Base-by-base conservation (phyloP, 2,329 filamentous ascomycete genomes). In the Hypoxylon sp. region DNA sequence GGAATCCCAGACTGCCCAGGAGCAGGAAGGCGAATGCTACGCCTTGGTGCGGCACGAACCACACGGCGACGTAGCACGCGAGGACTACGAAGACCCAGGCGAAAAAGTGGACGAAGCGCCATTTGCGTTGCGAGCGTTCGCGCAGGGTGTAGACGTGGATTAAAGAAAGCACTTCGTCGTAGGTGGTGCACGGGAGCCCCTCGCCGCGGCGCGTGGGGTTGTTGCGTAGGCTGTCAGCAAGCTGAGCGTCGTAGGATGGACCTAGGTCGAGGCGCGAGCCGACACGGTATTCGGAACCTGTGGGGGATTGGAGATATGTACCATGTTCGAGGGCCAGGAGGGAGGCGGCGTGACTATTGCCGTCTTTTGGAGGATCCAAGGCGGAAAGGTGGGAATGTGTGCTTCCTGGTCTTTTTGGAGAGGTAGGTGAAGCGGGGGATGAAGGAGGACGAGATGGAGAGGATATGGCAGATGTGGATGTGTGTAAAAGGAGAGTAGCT, bases 11-110 rank as follows among this genome's bases (percentile, higher is more conserved):
- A n/a, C 87, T 91, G 67, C 88, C 89, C 13, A 96, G 67, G 2
- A 97, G 72, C 72, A 91, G 83, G 38, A 97, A 76, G 6, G 94
- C 76, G 67, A 97, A 97, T 0, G 88, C 76, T 4, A 94, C 86
- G 59, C 84, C 95, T 54, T 88, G 87, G 46, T 76, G 74, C 5
- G 89, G 89, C 8, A 84, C 86, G 82, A 91, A 97, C 91, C 92
- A 97, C 2, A 95, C 83, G 4, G 82, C 92, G 0, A 94, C 75
- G 43, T 92, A 80, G 70, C 90, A 95, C 15, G 78, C 90, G 12
- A 93, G 75, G 46, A 88, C 83, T 17, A 93, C 70, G 3, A 82
- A 61, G 2, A 95, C 63, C 47, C 89, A 85, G 26, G 73, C 74
- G 38, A 85, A 75, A 69, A 96, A 97, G 73, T 96, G 91, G 0